A percentile compares a stretch with the other conserved stretches of the same genome.
phyloP scores from a whole-genome alignment of 148 eudicot genomes.

The Camellia japonica region DNA sequence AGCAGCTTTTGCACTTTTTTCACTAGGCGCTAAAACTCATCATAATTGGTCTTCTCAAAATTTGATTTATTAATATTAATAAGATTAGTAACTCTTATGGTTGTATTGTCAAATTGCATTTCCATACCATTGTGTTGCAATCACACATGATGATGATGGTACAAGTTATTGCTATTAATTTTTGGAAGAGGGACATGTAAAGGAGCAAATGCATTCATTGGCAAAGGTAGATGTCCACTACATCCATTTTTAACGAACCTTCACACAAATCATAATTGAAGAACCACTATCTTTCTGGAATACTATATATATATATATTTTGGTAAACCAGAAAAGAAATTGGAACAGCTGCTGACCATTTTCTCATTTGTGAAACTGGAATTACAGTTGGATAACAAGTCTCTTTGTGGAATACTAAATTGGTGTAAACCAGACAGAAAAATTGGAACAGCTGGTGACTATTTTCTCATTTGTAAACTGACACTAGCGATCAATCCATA shows the following conservation, averaged over 20 bases:
- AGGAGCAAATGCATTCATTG: not conserved
- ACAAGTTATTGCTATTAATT: too few species aligned
- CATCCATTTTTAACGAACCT: not conserved
- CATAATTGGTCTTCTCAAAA: not conserved
- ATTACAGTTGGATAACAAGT: not conserved
- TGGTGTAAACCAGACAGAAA: constrained; percentile 1
- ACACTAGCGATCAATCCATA: not conserved
- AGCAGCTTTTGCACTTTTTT: not conserved
- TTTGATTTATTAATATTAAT: not conserved
- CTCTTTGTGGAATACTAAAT: not conserved
- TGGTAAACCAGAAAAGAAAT: too few species aligned
- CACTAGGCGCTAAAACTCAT: not conserved
- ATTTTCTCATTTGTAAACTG: not conserved
- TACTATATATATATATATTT: not conserved
- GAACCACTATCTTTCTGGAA: not conserved
- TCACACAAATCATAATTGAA: not conserved
- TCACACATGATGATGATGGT: not conserved
- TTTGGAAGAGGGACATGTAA: too few species aligned
- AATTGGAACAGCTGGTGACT: not conserved
- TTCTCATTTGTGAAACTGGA: too few species aligned
- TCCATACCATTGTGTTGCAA: not conserved
- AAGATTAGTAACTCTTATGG: not conserved
- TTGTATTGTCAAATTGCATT: not conserved
- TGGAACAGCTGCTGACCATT: too few species aligned
- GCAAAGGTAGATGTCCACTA: not conserved